Evolutionary conservation across 2,329 filamentous ascomycete genomes (phyloP), one percentile per base, ranked within the genome.

Genomic region (Elsinoe necatrix): DNA sequence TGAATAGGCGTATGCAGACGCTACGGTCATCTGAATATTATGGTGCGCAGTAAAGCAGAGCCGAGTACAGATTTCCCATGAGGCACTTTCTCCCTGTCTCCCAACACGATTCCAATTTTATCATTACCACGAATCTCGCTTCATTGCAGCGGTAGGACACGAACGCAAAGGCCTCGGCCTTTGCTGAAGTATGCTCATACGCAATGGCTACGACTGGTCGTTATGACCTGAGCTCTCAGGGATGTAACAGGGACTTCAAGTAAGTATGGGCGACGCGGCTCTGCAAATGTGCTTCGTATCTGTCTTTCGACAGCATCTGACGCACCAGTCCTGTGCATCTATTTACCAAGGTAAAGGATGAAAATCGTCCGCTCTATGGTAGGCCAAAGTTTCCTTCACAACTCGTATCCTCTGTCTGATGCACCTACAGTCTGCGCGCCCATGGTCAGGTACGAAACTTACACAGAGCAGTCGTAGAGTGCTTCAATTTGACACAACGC

Each of bases 381-480:
- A 63, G 59, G 63, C 35, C 9, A 20, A 41, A 8, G 3, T 8
- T 43, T 54, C 7, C 18, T 54, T 18, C 12, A 27, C 12, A 29
- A 29, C 39, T 20, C 43, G 14, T 31, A 11, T 25, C 7, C 18
- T 27, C 23, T 47, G 20, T 61, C 60, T 62, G 42, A 61, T 25
- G 29, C 31, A 18, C 2, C 16, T 31, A 14, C 27, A 69, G 67
- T 82, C 18, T 81, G 77, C 45, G 83, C 83, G 12, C 83, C 83
- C n/a, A 86, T 86, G 83, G 83, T 86, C 56, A 75, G 83, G 60
- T 85, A 82, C 65, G 60, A 47, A 20, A 34, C 12, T 14, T n/a
- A n/a, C 31, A 21, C 7, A n/a, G 4, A 42, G 16, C 18, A 8
- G 5, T 7, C 37, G 12, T 4, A 3, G 12, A 18, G n/a, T 7